Base-by-base conservation (phyloP, 139 green algal genomes). In the Chlamydomonas sp. region DNA sequence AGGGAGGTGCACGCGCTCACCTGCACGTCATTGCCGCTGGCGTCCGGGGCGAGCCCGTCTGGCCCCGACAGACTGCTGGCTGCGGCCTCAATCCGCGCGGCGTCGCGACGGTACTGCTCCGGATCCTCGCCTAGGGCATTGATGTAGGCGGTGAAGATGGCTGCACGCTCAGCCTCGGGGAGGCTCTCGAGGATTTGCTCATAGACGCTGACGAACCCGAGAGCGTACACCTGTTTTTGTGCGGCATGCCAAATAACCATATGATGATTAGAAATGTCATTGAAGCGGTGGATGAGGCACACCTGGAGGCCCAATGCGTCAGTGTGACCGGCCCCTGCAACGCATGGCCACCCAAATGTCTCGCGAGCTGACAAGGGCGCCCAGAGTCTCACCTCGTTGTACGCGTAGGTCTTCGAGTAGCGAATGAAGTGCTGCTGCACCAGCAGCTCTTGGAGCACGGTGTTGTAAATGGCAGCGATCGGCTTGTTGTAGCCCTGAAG, bases 341-440 rank as follows among this genome's bases (percentile, higher is more conserved):
- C 16, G 16, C 68, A 16, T n/a, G 68, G 68, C 68, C 16, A 17
- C 68, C 17, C 16, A 75, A 17, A 75, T 75, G 17, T n/a, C 16
- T 17, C 68, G 17, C 16, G 16, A 78, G 73, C 71, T 17, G 16
- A 76, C 10, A 20, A 63, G n/a, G 49, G 75, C 75, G 75, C 74
- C 6, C 75, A 57, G 63, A 2, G 18, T 58, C 75, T 79, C 83
- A 97, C 95, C 94, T 91, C 84, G 90, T 95, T 96, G 93, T 99
- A 99, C 69, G 93, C n/a, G 91, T 98, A 99, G 69, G 91, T 93
- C n/a, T 92, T 91, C 91, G 95, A 96, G 93, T 96, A 98, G 62
- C 96, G 93, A 77, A 97, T 96, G 78, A 99, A 95, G 86, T 99
- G 97, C 82, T 98, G 96, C 94, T 98, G 96, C 74, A 99, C 96